Conservation (phyloP, 495 filamentous ascomycete genomes). For the Xylaria curta region DNA sequence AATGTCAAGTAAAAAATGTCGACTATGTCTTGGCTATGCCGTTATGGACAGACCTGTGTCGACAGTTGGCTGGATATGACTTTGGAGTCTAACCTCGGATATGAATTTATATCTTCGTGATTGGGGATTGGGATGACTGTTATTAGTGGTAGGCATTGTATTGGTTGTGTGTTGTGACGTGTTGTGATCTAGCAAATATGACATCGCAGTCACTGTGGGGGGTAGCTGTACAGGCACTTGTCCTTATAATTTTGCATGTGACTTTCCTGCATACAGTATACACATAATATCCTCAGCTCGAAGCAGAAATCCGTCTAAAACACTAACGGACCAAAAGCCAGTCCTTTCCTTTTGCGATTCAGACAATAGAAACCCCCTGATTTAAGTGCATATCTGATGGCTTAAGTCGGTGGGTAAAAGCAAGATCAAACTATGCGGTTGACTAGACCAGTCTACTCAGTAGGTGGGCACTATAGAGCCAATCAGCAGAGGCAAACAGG, state of each 20-base stretch:
- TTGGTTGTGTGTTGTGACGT: neutral
- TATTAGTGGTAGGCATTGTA: neutral
- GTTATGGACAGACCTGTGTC: neutral
- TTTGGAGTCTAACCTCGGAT: neutral
- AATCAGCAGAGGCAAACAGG: neutral
- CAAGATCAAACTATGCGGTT: slow-evolving; percentile 14
- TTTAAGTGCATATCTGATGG: neutral
- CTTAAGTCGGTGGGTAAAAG: neutral
- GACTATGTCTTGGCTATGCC: neutral
- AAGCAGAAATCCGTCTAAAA: neutral
- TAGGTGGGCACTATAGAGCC: slow-evolving; percentile 3
- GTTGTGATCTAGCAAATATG: too few relatives aligned
- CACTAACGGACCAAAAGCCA: neutral
- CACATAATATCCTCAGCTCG: neutral
- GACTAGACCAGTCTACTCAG: neutral
- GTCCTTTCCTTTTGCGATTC: neutral
- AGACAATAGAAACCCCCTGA: neutral
- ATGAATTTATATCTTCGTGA: neutral
- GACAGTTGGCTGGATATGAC: neutral
- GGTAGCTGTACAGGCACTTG: too few relatives aligned
- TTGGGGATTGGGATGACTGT: neutral
- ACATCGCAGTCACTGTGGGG: too few relatives aligned
- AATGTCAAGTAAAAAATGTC: neutral
- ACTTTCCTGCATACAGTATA: too few relatives aligned
- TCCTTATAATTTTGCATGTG: too few relatives aligned